Conservation (phyloP, 2,329 filamentous ascomycete genomes). For the Xylariaceae sp. region DNA sequence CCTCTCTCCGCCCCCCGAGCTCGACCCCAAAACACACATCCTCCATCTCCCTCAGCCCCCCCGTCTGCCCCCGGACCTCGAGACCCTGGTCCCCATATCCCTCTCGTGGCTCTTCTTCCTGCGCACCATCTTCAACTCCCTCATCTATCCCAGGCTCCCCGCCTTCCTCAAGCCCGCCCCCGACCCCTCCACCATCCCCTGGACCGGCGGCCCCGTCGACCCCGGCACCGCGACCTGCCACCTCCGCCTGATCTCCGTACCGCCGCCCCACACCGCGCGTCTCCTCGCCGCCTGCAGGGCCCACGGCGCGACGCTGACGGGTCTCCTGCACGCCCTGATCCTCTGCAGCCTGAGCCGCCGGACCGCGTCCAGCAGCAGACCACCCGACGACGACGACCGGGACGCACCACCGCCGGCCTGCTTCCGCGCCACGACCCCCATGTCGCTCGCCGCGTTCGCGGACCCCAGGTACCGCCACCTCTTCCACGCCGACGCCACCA, state of each 20-base stretch:
- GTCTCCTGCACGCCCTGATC: constrained; percentile 42
- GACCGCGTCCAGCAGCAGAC: constrained; percentile 31
- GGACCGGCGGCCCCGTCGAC: constrained; percentile 35
- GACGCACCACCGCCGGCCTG: constrained; percentile 12
- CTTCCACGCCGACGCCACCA: constrained; percentile 24
- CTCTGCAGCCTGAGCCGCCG: constrained; percentile 36
- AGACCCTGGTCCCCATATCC: constrained; percentile 36
- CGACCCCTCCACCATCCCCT: constrained; percentile 23
- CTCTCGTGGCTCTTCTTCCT: constrained; percentile 15
- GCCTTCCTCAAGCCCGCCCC: constrained; percentile 9
- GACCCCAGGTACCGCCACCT: constrained; percentile 5
- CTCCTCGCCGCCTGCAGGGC: constrained; percentile 33
- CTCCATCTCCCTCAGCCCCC: constrained; percentile 28
- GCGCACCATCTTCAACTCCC: constrained; percentile 10
- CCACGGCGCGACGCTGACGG: constrained; percentile 42
- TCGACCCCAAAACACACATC: constrained; percentile 13
- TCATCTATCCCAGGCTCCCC: constrained; percentile 35
- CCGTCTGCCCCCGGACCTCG: constrained; percentile 34
- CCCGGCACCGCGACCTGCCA: constrained; percentile 32
- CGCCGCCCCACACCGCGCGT: constrained; percentile 19
- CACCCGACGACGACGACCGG: background rate
- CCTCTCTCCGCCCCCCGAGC: constrained; percentile 6
- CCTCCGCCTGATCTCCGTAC: constrained; percentile 33
- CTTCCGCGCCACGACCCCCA: constrained; percentile 38
- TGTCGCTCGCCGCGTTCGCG: constrained; percentile 39